Evolutionary conservation across 176 grass and related monocot species (phyloP).

Genomic region (Juncus inflexus): DNA sequence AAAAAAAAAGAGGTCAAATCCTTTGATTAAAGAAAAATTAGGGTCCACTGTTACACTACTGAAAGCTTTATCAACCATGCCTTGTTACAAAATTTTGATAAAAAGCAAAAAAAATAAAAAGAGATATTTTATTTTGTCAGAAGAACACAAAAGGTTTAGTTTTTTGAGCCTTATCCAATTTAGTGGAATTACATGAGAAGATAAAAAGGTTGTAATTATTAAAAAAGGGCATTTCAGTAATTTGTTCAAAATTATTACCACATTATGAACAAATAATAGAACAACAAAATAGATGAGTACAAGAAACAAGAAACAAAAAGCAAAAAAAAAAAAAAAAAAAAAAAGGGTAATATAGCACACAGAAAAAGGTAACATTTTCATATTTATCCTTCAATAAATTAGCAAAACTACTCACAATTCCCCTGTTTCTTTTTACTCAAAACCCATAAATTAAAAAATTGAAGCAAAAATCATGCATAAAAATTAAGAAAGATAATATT

Average conservation of each 20-base stretch:
- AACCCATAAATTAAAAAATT: too few relatives aligned
- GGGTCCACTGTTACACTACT: not conserved
- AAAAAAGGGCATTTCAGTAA: constrained; percentile 15
- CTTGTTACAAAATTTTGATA: too few relatives aligned
- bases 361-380: too few relatives aligned
- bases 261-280: constrained; percentile 12
- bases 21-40: constrained; percentile 3
- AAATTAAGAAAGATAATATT: too few relatives aligned
- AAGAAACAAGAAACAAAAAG: not conserved
- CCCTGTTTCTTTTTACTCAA: too few relatives aligned
- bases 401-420: too few relatives aligned
- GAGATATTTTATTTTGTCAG: constrained; percentile 7
- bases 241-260: constrained; percentile 5
- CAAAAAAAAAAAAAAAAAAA: not conserved
- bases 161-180: constrained; percentile 15
- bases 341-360: not conserved
- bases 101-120: constrained; percentile 10
- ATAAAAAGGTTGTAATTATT: constrained; percentile 4
- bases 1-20: not conserved
- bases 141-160: constrained; percentile 15
- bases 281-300: not conserved
- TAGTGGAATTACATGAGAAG: not conserved
- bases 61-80: constrained; percentile 9
- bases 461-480: too few relatives aligned
- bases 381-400: too few relatives aligned